phyloP scores from a whole-genome alignment of 2,329 filamentous ascomycete genomes.

The Ustilaginoidea virens region DNA sequence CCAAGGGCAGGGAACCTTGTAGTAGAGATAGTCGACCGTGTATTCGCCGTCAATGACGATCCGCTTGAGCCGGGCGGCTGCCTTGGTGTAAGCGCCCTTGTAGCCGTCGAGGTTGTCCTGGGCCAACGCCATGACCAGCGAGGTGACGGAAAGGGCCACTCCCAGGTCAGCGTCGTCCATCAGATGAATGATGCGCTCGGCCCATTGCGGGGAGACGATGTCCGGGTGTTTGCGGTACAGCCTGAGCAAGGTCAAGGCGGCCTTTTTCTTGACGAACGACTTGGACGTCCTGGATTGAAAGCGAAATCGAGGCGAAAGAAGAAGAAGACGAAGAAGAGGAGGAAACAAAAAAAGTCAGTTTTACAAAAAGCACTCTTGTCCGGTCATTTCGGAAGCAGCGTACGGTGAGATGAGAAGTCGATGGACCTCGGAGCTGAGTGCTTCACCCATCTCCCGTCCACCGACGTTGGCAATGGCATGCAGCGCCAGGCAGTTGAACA shows the following conservation, averaged over 20 bases:
- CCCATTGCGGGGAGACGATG: slow-evolving; percentile 94
- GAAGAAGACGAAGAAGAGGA: not conserved
- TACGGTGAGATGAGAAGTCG: slow-evolving; percentile 87
- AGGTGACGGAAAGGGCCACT: slow-evolving; percentile 88
- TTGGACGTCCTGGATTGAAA: slow-evolving; percentile 47
- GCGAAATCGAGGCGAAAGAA: no score
- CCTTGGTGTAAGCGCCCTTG: slow-evolving; percentile 87
- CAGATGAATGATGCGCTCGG: slow-evolving; percentile 92
- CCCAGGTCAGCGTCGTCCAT: slow-evolving; percentile 96
- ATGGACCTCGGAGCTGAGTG: slow-evolving; percentile 81
- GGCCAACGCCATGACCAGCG: slow-evolving; percentile 81
- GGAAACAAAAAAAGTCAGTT: not conserved
- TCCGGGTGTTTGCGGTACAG: slow-evolving; percentile 88
- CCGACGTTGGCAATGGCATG: slow-evolving; percentile 98
- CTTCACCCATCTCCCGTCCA: slow-evolving; percentile 92
- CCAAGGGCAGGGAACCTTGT: slow-evolving; percentile 99
- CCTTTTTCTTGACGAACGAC: slow-evolving; percentile 98
- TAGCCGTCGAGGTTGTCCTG: slow-evolving; percentile 93
- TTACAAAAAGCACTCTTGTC: not conserved
- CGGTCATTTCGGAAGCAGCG: slow-evolving; percentile 17
- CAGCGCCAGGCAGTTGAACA: slow-evolving; percentile 91
- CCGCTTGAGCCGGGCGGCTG: slow-evolving; percentile 74
- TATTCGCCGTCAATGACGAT: slow-evolving; percentile 86
- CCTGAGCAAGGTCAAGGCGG: slow-evolving; percentile 79
- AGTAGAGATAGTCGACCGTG: slow-evolving; percentile 86